These are phyloP conservation scores for Collybiopsis confluens DNA, from an alignment of 768 basidiomycete genomes.

Conservation along the genomic window DNA sequence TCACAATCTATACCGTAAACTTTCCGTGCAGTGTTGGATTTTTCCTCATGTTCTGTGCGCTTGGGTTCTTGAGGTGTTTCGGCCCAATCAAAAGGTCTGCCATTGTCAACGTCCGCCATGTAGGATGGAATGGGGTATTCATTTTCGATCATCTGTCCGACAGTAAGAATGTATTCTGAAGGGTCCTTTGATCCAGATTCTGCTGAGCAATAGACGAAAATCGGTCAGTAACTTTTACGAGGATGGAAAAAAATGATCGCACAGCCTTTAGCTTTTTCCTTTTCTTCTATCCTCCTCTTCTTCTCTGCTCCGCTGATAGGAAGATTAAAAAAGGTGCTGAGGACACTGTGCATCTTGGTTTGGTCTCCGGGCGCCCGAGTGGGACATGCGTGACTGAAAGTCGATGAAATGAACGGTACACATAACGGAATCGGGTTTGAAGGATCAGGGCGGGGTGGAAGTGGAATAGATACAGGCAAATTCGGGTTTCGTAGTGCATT, in stretches of 20 bases:
- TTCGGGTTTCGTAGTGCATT: conserved; percentile 57
- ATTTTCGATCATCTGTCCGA: conserved; percentile 90
- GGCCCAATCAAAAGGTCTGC: conserved; percentile 69
- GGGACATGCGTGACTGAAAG: conserved; percentile 91
- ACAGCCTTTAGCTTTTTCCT: conserved; percentile 13
- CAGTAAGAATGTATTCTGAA: conserved; percentile 64
- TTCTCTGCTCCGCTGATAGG: conserved; percentile 81
- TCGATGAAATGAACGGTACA: conserved; percentile 63
- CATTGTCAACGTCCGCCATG: conserved; percentile 59
- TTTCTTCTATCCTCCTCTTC: conserved; percentile 48
- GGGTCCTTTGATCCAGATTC: conserved; percentile 42
- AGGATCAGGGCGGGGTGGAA: conserved; percentile 14
- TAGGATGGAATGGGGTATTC: conserved; percentile 90
- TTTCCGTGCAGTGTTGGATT: conserved; percentile 31
- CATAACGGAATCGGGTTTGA: not conserved
- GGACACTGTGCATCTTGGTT: conserved; percentile 78
- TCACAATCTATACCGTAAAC: conserved; percentile 94
- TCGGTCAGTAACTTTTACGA: not conserved
- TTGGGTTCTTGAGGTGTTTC: conserved; percentile 62
- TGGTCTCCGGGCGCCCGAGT: conserved; percentile 90
- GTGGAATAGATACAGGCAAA: conserved; percentile 46
- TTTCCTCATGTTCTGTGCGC: conserved; percentile 22
- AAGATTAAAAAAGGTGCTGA: conserved; percentile 76
- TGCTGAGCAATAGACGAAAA: not conserved
- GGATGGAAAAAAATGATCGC: conserved; percentile 26